Percentiles rank a stretch among this genome's conserved stretches.
Conservation (phyloP, 768 basidiomycete genomes). For the Pleurotus cornucopiae region DNA sequence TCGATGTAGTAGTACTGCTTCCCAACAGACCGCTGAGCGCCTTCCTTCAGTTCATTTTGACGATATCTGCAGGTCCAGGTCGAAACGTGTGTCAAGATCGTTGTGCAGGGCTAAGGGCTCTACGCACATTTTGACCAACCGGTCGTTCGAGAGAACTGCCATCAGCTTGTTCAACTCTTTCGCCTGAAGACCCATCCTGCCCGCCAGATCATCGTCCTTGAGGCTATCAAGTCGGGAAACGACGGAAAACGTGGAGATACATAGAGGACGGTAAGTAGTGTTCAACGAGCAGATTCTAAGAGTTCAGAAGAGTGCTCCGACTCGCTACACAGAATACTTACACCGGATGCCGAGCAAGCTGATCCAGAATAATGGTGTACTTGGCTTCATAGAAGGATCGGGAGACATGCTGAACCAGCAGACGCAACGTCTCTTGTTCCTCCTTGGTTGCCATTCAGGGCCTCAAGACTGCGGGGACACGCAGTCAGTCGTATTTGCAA, state of each 20-base stretch:
- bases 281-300: conserved; percentile 8
- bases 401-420: conserved; percentile 89
- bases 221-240: conserved; percentile 49
- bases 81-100: neutral
- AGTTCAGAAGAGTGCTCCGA: conserved; percentile 9
- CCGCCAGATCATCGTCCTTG: conserved; percentile 92
- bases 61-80: conserved; percentile 53
- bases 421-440: conserved; percentile 76
- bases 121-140: conserved; percentile 72
- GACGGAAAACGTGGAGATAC: conserved; percentile 17
- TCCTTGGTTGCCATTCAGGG: conserved; percentile 62
- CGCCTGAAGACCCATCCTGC: conserved; percentile 81
- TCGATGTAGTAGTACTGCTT: conserved; percentile 97
- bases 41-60: conserved; percentile 89
- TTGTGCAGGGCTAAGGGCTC: neutral
- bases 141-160: conserved; percentile 74
- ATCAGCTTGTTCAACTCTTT: conserved; percentile 91
- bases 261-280: conserved; percentile 10
- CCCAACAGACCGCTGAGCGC: conserved; percentile 80
- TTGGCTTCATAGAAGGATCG: conserved; percentile 94
- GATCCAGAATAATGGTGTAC: conserved; percentile 89
- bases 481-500: neutral
- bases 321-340: conserved; percentile 52
- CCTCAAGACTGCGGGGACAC: neutral
- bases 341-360: conserved; percentile 90